phyloP scores from a whole-genome alignment of 331 rosid genomes.

The Malus hybrid region DNA sequence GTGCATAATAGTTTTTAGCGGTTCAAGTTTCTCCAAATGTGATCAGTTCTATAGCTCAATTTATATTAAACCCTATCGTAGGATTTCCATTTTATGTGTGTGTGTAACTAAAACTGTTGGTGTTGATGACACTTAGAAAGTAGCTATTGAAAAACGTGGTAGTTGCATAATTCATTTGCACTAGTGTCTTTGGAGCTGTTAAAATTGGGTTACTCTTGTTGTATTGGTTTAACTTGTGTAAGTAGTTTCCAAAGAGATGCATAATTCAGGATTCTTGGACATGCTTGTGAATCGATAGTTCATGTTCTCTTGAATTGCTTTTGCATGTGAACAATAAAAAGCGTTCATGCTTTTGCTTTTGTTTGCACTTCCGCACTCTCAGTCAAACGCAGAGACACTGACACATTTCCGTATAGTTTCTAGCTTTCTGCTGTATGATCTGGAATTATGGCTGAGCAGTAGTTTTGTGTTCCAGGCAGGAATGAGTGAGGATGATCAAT shows the following conservation, averaged over 20 bases:
- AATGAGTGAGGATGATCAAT: not conserved
- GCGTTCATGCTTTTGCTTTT: not conserved
- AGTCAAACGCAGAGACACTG: not conserved
- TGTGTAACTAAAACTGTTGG: not conserved
- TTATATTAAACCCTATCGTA: not conserved
- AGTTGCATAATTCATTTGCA: not conserved
- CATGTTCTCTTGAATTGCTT: no score
- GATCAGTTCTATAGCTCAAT: not conserved
- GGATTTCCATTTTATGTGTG: not conserved
- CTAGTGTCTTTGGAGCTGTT: not conserved
- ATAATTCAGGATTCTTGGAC: not conserved
- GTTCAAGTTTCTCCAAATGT: not conserved
- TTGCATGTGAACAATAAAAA: no score
- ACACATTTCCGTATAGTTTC: not conserved
- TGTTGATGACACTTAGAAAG: not conserved
- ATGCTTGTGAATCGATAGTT: not conserved
- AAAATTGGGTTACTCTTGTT: not conserved
- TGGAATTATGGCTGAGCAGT: not conserved
- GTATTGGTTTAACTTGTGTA: not conserved
- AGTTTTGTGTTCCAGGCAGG: constrained; percentile 3
- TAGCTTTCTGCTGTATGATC: not conserved
- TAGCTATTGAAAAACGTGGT: not conserved
- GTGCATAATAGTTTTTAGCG: not conserved
- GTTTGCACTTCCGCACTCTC: not conserved
- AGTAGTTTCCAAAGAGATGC: not conserved